Evolutionary conservation across 2,329 filamentous ascomycete species (phyloP), one percentile per base, ranked within the genome.

Genomic region (Graphilbum fragrans): DNA sequence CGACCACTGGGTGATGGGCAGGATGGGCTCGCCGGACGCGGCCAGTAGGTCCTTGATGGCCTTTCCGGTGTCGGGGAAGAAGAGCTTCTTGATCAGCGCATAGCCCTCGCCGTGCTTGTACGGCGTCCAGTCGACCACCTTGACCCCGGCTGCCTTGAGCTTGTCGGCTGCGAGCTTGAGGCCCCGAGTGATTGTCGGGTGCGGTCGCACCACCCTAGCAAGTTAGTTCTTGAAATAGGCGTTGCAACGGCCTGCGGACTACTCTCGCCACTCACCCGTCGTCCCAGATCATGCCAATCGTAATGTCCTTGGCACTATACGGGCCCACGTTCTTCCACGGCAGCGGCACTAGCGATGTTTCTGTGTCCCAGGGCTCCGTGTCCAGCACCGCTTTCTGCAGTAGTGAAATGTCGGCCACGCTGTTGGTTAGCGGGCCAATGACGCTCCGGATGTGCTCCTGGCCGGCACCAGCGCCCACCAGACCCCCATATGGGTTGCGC

Each of bases 301-400:
- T 42, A 9, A 42, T n/a, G 5, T 20, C 17, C 14, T 7, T 19
- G 1, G 21, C 12, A 14, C 2, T 14, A 5, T 16, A 9, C 4
- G 14, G 21, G 12, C 18, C 22, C 6, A 17, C 18, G 4, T 14
- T 19, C 19, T 33, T 19, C 34, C 38, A 86, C 0, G 80, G 80
- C 1, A 86, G 62, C n/a, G 82, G 76, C 6, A 76, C 59, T 0
- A 80, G 75, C 1, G 77, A 58, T 0, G 80, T 79, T 53, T 85
- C 80, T 65, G 65, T 46, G 72, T 59, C 2, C 81, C 81, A 86
- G 0, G 81, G 81, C 38, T 74, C 51, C 20, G 67, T 67, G 14
- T 61, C 63, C 2, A 86, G 58, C 2, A 83, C 53, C 0, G 68
- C 60, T 49, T 74, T 68, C 3, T 75, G 64, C 2, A 40, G 41